A percentile compares a stretch with the other conserved stretches of the same genome.
Evolutionary conservation across 2,329 filamentous ascomycete genomes (phyloP).

Genomic region (Colletotrichum nymphaeae): DNA sequence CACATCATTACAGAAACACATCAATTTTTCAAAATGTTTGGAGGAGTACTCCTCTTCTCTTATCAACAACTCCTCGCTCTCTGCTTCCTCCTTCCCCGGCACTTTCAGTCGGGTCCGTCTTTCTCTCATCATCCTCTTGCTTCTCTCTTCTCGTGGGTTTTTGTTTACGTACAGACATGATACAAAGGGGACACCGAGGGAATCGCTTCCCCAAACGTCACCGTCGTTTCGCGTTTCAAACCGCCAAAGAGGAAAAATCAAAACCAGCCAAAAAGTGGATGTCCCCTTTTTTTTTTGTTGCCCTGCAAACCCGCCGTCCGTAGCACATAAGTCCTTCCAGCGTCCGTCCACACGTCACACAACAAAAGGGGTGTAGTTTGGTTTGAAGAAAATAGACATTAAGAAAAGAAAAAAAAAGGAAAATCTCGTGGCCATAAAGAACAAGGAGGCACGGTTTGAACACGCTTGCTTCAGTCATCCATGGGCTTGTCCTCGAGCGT

Average conservation of each 20-base stretch:
- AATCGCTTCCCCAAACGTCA: conserved; percentile 30
- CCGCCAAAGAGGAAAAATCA: background rate
- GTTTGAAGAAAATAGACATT: conserved; percentile 31
- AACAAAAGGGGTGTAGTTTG: conserved; percentile 3
- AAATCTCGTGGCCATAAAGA: background rate
- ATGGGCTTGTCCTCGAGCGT: conserved; percentile 65
- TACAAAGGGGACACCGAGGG: conserved; percentile 32
- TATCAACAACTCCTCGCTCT: background rate
- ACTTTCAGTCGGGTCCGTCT: background rate
- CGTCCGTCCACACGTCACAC: conserved; percentile 25
- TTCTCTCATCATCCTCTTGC: background rate
- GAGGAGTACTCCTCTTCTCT: background rate
- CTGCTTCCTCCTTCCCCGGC: background rate
- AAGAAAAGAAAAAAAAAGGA: conserved; percentile 28
- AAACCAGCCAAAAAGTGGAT: conserved; percentile 21
- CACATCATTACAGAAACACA: background rate
- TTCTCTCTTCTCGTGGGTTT: conserved; percentile 23
- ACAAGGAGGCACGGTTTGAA: background rate
- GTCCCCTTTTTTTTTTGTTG: conserved; percentile 1
- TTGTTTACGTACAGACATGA: conserved; percentile 35
- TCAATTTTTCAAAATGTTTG: background rate
- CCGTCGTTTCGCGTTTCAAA: conserved; percentile 20
- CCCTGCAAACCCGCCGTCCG: background rate
- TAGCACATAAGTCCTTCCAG: conserved; percentile 6
- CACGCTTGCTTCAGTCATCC: conserved; percentile 54